Base-by-base conservation (phyloP, 1,284 basidiomycete genomes). In the Sparassis latifolia region DNA sequence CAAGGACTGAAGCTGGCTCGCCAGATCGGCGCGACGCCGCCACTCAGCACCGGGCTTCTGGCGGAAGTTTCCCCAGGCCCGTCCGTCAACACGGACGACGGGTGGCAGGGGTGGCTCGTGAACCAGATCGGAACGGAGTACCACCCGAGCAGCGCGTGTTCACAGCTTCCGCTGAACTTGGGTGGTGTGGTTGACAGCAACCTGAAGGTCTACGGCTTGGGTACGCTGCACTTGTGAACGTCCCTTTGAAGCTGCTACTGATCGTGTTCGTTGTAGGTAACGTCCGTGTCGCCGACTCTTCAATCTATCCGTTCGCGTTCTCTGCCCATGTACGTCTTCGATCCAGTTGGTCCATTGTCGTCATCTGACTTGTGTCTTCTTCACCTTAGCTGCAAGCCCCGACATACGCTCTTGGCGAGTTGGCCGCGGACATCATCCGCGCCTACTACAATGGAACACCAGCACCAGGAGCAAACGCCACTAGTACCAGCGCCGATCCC, bases 391-490 rank as follows among this genome's bases (percentile, higher is more conserved):
- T 78, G 53, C 68, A 77, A 66, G 74, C 78, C 12, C 72, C 80
- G 3, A 76, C 78, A 2, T 92, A 86, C 62, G 88, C 83, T 31
- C 69, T 88, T 43, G 85, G 84, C 3, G 85, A 89, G 66, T 79
- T 79, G 63, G 84, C 78, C 0, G 75, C 83, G 4, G 74, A 75
- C 44, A 71, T 88, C 50, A 80, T 89, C 63, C 76, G 78, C 10
- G 64, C 67, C 20, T 62, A 67, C 42, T 72, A 72, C 61, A 73
- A 74, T 52, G 67, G 20, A 20, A 20, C 20, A 20, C 20, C 20
- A 20, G 20, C 20, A 20, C 20, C 20, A 20, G 20, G 20, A 20
- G 20, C 20, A 20, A 20, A 20, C 20, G 20, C 20, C 20, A 20
- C 20, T 20, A 20, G 20, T 20, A 20, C 20, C 20, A 20, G 20